Evolutionary conservation across 2,329 filamentous ascomycete species (phyloP).

Genomic region (Madurella mycetomatis): DNA sequence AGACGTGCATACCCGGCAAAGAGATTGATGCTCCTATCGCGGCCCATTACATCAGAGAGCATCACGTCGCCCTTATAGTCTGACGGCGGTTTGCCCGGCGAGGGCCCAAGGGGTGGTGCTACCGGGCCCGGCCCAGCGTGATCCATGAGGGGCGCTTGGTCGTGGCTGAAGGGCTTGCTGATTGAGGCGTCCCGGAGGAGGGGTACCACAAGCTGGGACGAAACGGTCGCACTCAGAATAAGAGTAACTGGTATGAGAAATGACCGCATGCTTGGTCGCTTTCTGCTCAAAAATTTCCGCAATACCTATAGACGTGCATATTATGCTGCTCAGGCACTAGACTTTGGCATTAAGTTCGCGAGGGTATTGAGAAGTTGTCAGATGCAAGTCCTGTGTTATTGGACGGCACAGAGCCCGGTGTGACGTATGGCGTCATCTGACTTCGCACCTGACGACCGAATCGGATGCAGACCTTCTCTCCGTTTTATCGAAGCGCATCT

Average conservation of each 20-base stretch:
- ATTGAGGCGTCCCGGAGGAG: slow-evolving; percentile 18
- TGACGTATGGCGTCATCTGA: slow-evolving; percentile 20
- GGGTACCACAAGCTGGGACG: slow-evolving; percentile 25
- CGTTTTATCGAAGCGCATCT: not conserved
- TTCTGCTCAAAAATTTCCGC: not conserved
- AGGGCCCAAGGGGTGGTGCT: slow-evolving; percentile 23
- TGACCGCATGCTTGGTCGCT: slow-evolving; percentile 16
- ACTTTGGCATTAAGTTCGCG: not conserved
- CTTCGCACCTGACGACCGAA: slow-evolving; percentile 1
- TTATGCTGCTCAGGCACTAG: not conserved
- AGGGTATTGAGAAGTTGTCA: not conserved
- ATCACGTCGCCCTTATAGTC: slow-evolving; percentile 51
- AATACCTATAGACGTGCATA: not conserved
- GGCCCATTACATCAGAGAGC: slow-evolving; percentile 79
- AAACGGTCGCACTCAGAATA: slow-evolving; percentile 21
- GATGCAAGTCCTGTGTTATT: slow-evolving; percentile 1
- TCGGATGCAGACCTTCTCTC: not conserved
- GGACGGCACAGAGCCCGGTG: not conserved
- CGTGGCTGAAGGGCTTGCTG: slow-evolving; percentile 18
- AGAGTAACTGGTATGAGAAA: slow-evolving; percentile 11
- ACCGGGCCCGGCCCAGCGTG: slow-evolving; percentile 24
- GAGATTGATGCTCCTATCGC: slow-evolving; percentile 72
- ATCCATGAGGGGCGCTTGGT: slow-evolving; percentile 33
- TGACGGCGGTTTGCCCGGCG: slow-evolving; percentile 26
- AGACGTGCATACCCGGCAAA: slow-evolving; percentile 58